Percentiles rank a stretch among this genome's conserved stretches.
These are phyloP conservation scores for Lolium rigidum DNA, from an alignment of 176 grass and related monocot genomes.

Conservation along the genomic window DNA sequence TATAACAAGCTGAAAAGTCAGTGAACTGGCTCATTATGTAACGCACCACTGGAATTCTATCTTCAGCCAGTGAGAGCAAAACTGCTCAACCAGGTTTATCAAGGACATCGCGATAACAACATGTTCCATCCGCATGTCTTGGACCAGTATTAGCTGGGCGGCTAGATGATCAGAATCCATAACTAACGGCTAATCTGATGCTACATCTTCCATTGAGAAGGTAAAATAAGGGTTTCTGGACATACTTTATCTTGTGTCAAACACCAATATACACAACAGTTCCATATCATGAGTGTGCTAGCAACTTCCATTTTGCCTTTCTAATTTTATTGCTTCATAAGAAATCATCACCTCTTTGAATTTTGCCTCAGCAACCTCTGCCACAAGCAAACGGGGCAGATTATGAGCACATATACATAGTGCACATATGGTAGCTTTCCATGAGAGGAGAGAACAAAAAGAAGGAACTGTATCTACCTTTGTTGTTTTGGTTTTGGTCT, in stretches of 20 bases:
- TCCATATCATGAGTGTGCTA: slow-evolving; percentile 14
- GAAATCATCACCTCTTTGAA: slow-evolving; percentile 89
- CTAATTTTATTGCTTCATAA: slow-evolving; percentile 83
- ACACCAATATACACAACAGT: slow-evolving; percentile 10
- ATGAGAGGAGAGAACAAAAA: neutral
- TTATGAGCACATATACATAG: neutral
- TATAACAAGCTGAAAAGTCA: neutral
- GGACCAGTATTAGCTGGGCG: neutral
- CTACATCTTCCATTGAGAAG: slow-evolving; percentile 10
- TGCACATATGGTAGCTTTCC: slow-evolving; percentile 19
- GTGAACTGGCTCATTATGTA: neutral
- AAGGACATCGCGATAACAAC: slow-evolving; percentile 4
- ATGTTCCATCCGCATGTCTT: slow-evolving; percentile 3
- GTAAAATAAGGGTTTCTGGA: neutral
- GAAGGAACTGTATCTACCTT: slow-evolving; percentile 48
- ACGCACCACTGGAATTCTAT: neutral
- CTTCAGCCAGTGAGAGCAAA: slow-evolving; percentile 10
- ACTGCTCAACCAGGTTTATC: neutral
- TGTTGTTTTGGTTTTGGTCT: slow-evolving; percentile 82
- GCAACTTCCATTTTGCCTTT: slow-evolving; percentile 57
- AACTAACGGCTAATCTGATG: neutral
- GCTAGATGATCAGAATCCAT: slow-evolving; percentile 18
- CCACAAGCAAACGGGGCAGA: slow-evolving; percentile 9
- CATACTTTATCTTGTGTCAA: slow-evolving; percentile 13
- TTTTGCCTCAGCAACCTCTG: slow-evolving; percentile 79